These are phyloP conservation scores for Chaetomium cochliodes DNA, from an alignment of 495 filamentous ascomycete species.

Conservation along the genomic window DNA sequence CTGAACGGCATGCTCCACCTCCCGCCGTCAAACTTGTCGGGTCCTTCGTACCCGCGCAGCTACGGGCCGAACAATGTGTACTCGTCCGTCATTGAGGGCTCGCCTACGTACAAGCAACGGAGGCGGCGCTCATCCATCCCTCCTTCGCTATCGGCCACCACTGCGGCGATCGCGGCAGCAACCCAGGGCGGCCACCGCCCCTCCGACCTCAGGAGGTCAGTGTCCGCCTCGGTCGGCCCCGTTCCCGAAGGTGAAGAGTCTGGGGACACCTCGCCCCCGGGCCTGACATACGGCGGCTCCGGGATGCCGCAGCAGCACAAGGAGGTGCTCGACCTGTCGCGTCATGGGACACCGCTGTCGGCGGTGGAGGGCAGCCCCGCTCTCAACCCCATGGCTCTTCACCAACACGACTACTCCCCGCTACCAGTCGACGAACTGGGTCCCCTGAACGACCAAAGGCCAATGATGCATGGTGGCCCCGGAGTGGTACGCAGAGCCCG, in stretches of 20 bases:
- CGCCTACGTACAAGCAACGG: conserved; percentile 97
- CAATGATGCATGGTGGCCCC: conserved; percentile 59
- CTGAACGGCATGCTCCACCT: conserved; percentile 88
- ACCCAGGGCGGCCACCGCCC: conserved; percentile 62
- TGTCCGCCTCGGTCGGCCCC: conserved; percentile 85
- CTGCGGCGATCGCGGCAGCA: conserved; percentile 57
- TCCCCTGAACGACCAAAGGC: conserved; percentile 59
- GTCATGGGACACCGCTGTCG: conserved; percentile 82
- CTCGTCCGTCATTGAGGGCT: conserved; percentile 94
- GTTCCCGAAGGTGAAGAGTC: conserved; percentile 74
- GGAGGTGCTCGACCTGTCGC: conserved; percentile 76
- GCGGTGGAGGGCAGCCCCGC: conserved; percentile 75
- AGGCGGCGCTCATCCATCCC: conserved; percentile 88
- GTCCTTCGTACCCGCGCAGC: conserved; percentile 69
- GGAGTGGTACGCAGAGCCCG: conserved; percentile 84
- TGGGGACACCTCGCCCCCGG: conserved; percentile 66
- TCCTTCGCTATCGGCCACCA: conserved; percentile 64
- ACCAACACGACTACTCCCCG: conserved; percentile 65
- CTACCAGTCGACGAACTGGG: conserved; percentile 63
- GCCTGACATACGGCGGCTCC: conserved; percentile 63
- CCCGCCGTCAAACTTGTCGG: conserved; percentile 80
- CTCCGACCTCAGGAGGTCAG: conserved; percentile 85
- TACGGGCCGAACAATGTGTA: conserved; percentile 80
- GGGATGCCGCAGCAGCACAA: conserved; percentile 71
- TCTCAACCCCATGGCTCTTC: conserved; percentile 63